A percentile compares a stretch with the other conserved stretches of the same genome.
These are phyloP conservation scores for Suillus weaverae DNA, from an alignment of 768 basidiomycete species.

Conservation along the genomic window DNA sequence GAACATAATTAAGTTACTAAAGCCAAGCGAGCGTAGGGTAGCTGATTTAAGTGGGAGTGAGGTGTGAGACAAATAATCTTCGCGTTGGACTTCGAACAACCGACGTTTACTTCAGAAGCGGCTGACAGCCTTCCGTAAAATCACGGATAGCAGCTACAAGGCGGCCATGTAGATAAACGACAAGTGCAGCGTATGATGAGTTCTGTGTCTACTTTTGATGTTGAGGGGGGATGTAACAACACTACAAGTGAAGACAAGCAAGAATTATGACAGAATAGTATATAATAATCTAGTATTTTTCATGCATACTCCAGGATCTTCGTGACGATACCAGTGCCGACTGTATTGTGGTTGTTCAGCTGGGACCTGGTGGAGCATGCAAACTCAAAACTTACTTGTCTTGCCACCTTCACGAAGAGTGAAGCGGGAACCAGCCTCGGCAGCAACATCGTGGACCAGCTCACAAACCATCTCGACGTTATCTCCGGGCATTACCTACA, in stretches of 20 bases:
- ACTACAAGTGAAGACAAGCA: constrained; percentile 15
- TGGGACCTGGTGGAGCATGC: constrained; percentile 2
- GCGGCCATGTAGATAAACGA: neutral
- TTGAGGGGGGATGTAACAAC: constrained; percentile 24
- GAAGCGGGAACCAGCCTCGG: constrained; percentile 86
- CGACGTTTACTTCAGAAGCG: constrained; percentile 9
- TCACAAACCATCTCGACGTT: constrained; percentile 91
- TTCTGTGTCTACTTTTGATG: constrained; percentile 18
- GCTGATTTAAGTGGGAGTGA: constrained; percentile 7
- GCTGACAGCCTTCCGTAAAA: neutral
- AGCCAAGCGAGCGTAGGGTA: neutral
- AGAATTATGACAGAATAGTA: constrained; percentile 21
- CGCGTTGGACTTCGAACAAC: constrained; percentile 4
- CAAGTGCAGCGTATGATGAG: neutral
- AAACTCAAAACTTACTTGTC: constrained; percentile 62
- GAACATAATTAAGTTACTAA: constrained; percentile 11
- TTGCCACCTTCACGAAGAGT: constrained; percentile 94
- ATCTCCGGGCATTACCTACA: constrained; percentile 93
- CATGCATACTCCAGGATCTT: constrained; percentile 62
- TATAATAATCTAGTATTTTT: constrained; percentile 13
- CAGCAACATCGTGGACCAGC: constrained; percentile 82
- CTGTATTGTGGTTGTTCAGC: constrained; percentile 37
- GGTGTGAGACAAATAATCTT: constrained; percentile 12
- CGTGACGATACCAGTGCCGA: constrained; percentile 93
- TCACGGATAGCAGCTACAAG: neutral